Evolutionary conservation across 1,284 basidiomycete genomes (phyloP), one percentile per base, ranked within the genome.

Genomic region (Puccinia sorghi): DNA sequence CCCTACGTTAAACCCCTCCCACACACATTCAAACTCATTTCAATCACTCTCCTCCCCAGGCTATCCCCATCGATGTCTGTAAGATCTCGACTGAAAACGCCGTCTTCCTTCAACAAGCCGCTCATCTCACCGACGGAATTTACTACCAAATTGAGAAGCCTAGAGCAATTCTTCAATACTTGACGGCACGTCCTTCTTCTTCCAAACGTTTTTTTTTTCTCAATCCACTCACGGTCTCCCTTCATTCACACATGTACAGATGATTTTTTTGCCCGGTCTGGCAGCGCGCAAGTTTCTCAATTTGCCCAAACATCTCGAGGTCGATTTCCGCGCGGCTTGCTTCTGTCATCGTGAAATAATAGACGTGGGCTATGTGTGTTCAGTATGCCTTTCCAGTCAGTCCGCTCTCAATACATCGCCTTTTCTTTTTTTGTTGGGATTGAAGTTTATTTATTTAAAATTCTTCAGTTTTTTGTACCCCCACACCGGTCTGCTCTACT

Each of bases 281-380:
- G 87, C 90, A 3, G 89, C 96, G 73, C 90, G 94, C 27, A 89
- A 89, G 80, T 87, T 90, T 27, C 87, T 99, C 67, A 90, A 92
- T 1, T 90, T 93, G 41, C 96, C 97, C 0, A 93, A 92, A 0
- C 92, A 96, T 85, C 95, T 98, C 83, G 92, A 91, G 81, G 91
- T 98, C 79, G 97, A 99, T 84, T 96, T 99, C 84, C 89, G 97
- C 39, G 97, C 97, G 0, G 95, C 95, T 7, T 99, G 97, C 85
- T 99, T 99, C 86, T 99, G 97, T 85, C 97, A 99, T 86, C 94
- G 97, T 83, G 90, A 91, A 73, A 96, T 97, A 64, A 90, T 99
- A 52, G 96, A 99, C 83, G 89, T 99, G 72, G 97, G 95, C 50
- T 99, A 96, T 83, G 94, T 99, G 32, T 99, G 97, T 85, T 96